A percentile compares a stretch with the other conserved stretches of the same genome.
phyloP scores from a whole-genome alignment of 2,329 filamentous ascomycete species.

The Chaetomiaceae sp. region DNA sequence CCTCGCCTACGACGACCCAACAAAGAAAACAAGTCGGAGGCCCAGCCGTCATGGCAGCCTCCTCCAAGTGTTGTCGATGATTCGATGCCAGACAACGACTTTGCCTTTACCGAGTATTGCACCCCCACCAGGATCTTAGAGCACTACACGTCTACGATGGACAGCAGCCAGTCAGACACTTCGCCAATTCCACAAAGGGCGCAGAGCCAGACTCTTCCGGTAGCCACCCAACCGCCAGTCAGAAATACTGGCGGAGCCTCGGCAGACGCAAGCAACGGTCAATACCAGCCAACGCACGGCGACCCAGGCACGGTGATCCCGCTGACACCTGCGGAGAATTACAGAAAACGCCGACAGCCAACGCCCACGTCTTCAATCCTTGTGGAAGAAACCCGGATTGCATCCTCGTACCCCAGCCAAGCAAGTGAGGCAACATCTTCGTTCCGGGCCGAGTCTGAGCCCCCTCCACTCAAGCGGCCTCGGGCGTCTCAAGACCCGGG shows the following conservation, averaged over 20 bases:
- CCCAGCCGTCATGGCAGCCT: conserved; percentile 38
- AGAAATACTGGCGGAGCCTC: background rate
- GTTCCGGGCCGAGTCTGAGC: conserved; percentile 33
- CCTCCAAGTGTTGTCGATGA: conserved; percentile 52
- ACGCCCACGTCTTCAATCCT: background rate
- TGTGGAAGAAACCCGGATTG: conserved; percentile 9
- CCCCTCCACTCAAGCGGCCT: conserved; percentile 30
- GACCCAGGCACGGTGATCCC: background rate
- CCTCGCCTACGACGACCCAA: conserved; percentile 17
- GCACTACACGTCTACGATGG: conserved; percentile 41
- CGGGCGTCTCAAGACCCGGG: conserved; percentile 16
- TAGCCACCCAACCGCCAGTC: background rate
- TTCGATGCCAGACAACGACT: conserved; percentile 44
- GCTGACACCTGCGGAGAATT: background rate
- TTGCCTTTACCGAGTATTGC: conserved; percentile 32
- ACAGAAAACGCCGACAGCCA: background rate
- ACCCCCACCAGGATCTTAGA: conserved; percentile 51
- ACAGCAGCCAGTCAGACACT: conserved; percentile 28
- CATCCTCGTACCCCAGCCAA: conserved; percentile 13
- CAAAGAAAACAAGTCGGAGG: conserved; percentile 11
- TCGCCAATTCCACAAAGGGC: conserved; percentile 7
- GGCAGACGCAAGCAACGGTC: background rate
- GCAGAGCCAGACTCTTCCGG: background rate
- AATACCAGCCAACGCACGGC: background rate
- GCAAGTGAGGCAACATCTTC: conserved; percentile 4